Evolutionary conservation across 768 basidiomycete species (phyloP), one percentile per base, ranked within the genome.

Genomic region (Glaciozyma antarctica): DNA sequence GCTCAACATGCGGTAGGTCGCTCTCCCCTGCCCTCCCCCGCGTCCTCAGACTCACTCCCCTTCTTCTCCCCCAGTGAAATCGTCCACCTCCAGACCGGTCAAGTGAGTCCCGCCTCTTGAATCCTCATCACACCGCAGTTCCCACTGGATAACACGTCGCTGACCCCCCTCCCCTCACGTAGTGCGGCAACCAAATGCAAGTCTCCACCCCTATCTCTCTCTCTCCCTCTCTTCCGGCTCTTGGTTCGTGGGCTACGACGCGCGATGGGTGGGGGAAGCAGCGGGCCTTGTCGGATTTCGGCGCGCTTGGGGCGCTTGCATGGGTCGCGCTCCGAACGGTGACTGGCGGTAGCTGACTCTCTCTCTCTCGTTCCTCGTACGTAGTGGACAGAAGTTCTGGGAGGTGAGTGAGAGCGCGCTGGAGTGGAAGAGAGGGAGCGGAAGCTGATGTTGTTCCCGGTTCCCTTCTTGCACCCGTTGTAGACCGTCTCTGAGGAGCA

Each of bases 111-210:
- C 24, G 24, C 51, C 26, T 13, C 9, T 16, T 19, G 24, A 24
- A 16, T 26, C 24, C 21, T n/a, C 51, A 28, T 24, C 24, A 30
- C 24, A 30, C 15, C n/a, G 24, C 26, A 17, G 22, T 24, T 15
- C 24, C n/a, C 26, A 52, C 10, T 15, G 24, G 13, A 7, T 19
- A 22, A 52, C 24, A 26, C 51, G 51, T 22, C 12, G 55, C 55
- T 56, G 38, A 56, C 55, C 55, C 6, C 22, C n/a, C 21, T 34
- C 38, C 9, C 32, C 32, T 13, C 22, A 38, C 55, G 10, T 21
- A 86, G 90, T 98, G 94, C 78, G 94, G 94, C 83, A 98, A 98
- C 88, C 93, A 98, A 92, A 58, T 58, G 93, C 91, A 73, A 72
- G 85, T 75, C 71, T 73, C 32, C 53, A 7, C 21, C 30, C 53